These are phyloP conservation scores for Wickerhamiella sergipiensis DNA, from an alignment of 805 yeast species.

Conservation along the genomic window DNA sequence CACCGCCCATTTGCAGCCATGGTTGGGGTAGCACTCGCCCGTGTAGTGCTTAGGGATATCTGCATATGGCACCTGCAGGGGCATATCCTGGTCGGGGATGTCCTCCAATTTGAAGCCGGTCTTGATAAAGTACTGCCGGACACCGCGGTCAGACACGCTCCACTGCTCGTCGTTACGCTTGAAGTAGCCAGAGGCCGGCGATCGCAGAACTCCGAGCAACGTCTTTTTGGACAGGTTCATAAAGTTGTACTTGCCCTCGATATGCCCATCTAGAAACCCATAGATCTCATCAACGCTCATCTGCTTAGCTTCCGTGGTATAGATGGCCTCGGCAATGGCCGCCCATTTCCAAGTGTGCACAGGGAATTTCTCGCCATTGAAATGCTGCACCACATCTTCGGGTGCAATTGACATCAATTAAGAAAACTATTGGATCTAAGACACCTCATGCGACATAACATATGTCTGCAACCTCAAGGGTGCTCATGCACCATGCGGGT, in stretches of 20 bases:
- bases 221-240: neutral
- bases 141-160: neutral
- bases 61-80: neutral
- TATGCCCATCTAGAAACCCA: neutral
- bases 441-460: neutral
- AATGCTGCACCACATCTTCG: neutral
- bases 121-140: neutral
- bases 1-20: neutral
- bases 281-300: neutral
- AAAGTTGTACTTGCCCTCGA: neutral
- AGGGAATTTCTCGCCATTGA: neutral
- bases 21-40: neutral
- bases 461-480: neutral
- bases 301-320: neutral
- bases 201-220: neutral
- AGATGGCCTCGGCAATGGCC: neutral
- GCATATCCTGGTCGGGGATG: neutral
- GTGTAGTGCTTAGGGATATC: neutral
- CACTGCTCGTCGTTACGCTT: neutral
- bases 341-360: neutral
- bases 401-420: neutral
- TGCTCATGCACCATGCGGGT: neutral
- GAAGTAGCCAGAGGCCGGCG: neutral
- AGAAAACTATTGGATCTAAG: neutral
- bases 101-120: neutral